Conservation (phyloP, 805 yeast genomes). For the Candida ovalis region DNA sequence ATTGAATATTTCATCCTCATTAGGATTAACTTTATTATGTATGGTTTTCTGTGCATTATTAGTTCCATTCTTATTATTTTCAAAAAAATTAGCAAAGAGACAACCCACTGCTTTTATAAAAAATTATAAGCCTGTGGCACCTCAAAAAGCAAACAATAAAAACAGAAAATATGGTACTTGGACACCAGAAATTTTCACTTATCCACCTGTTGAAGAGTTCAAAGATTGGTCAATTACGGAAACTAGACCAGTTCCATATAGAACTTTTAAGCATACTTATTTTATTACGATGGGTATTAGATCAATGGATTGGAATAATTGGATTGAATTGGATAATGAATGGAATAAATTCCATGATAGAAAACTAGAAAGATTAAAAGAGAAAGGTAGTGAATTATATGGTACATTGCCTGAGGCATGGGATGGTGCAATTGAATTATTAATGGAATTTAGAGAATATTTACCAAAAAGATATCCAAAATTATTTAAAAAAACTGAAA, state of each 20-base stretch:
- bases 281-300: slow-evolving; percentile 68
- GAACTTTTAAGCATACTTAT: slow-evolving; percentile 65
- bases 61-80: slow-evolving; percentile 4
- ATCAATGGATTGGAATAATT: slow-evolving; percentile 52
- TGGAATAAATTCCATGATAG: slow-evolving; percentile 54
- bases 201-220: slow-evolving; percentile 48
- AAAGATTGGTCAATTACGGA: slow-evolving; percentile 45
- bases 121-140: slow-evolving; percentile 29
- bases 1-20: slow-evolving; percentile 8
- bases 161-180: slow-evolving; percentile 47
- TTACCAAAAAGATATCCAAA: slow-evolving; percentile 58
- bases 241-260: slow-evolving; percentile 56
- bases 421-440: slow-evolving; percentile 52
- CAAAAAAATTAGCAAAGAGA: neutral
- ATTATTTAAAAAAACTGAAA: slow-evolving; percentile 41
- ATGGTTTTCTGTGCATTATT: slow-evolving; percentile 5
- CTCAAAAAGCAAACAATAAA: slow-evolving; percentile 39
- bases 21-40: slow-evolving; percentile 4
- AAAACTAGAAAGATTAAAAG: slow-evolving; percentile 46
- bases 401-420: slow-evolving; percentile 49
- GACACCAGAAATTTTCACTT: slow-evolving; percentile 47
- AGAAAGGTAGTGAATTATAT: slow-evolving; percentile 43
- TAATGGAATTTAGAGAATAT: slow-evolving; percentile 48
- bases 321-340: slow-evolving; percentile 69
- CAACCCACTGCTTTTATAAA: slow-evolving; percentile 12